A percentile compares a stretch with the other conserved stretches of the same genome.
phyloP scores from a whole-genome alignment of 768 basidiomycete species.

The Kwoniella botswanensis region DNA sequence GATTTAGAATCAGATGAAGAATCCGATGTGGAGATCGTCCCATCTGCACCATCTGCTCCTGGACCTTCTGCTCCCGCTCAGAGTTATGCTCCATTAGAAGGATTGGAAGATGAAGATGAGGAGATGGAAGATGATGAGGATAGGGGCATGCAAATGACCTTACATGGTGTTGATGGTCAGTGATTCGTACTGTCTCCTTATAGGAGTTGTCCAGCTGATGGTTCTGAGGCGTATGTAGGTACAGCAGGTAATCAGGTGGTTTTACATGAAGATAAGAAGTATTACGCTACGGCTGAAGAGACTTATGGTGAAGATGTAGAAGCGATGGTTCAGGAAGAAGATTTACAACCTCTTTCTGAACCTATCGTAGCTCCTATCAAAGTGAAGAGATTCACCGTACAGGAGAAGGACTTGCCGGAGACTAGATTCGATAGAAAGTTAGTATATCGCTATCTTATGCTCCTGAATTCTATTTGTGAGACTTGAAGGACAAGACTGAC shows the following conservation, averaged over 20 bases:
- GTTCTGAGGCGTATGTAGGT: conserved; percentile 24
- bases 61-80: conserved; percentile 49
- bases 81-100: conserved; percentile 71
- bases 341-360: conserved; percentile 90
- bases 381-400: conserved; percentile 89
- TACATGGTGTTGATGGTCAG: conserved; percentile 54
- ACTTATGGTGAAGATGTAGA: conserved; percentile 94
- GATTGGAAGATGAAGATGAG: conserved; percentile 73
- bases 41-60: conserved; percentile 49
- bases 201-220: conserved; percentile 3
- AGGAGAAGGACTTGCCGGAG: conserved; percentile 93
- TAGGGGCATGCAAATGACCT: conserved; percentile 48
- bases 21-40: conserved; percentile 64
- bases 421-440: conserved; percentile 98
- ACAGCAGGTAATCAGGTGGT: conserved; percentile 61
- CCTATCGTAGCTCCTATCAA: conserved; percentile 96
- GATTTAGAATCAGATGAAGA: conserved; percentile 84
- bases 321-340: conserved; percentile 96
- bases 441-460: conserved; percentile 46
- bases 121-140: conserved; percentile 49
- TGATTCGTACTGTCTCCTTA: neutral
- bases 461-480: neutral
- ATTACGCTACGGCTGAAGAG: conserved; percentile 90
- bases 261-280: conserved; percentile 96
- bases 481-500: neutral